phyloP scores from a whole-genome alignment of 768 basidiomycete genomes.

The Lyophyllum atratum region DNA sequence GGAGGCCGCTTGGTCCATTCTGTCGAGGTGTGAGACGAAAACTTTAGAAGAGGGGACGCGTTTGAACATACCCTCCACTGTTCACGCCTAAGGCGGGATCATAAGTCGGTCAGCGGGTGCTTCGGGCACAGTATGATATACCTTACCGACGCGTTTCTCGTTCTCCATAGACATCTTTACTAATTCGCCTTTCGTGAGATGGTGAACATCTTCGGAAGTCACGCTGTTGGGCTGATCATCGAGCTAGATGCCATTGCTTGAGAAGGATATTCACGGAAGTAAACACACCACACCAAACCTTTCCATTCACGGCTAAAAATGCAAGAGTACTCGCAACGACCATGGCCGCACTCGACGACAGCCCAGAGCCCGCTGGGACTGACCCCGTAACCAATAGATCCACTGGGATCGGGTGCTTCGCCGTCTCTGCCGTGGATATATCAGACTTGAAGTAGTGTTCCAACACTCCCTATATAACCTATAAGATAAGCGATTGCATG shows the following conservation, averaged over 20 bases:
- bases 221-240: conserved; percentile 7
- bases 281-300: conserved; percentile 34
- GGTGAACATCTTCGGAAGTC: not conserved
- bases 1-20: conserved; percentile 92
- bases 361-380: conserved; percentile 84
- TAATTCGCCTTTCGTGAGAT: conserved; percentile 65
- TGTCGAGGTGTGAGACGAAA: conserved; percentile 24
- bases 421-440: conserved; percentile 8
- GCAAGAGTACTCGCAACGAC: conserved; percentile 85
- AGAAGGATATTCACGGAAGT: not conserved
- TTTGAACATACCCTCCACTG: conserved; percentile 63
- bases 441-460: conserved; percentile 52
- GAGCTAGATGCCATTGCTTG: conserved; percentile 11
- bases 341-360: conserved; percentile 89
- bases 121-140: not conserved
- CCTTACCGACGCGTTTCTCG: conserved; percentile 75
- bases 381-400: conserved; percentile 79
- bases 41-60: not conserved
- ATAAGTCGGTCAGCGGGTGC: conserved; percentile 3
- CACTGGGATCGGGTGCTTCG: conserved; percentile 52
- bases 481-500: not conserved
- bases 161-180: conserved; percentile 83
- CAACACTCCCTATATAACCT: conserved; percentile 58
- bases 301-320: conserved; percentile 77
- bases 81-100: conserved; percentile 54